Base-by-base conservation (phyloP, 2,329 filamentous ascomycete genomes). In the Dendryphion nanum region DNA sequence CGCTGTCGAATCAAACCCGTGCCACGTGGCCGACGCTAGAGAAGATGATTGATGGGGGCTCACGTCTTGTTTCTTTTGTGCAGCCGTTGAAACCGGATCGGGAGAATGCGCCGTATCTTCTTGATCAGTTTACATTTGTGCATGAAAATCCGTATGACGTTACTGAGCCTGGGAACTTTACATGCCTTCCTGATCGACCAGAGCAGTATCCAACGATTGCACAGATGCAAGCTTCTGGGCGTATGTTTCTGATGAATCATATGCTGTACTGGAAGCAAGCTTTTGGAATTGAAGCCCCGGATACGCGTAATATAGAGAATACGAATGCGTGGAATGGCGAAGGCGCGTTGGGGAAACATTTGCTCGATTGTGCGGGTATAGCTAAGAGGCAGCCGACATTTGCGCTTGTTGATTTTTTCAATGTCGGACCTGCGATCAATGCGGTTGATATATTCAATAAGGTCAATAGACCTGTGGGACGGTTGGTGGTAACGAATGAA, bases 391-490 rank as follows among this genome's bases (percentile, higher is more conserved):
- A 73, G 39, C 85, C 86, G 18, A 80, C 76, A 2, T 89, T 87
- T 53, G 74, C 87, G 13, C 73, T 91, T 7, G 85, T 91, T 2
- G 86, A 91, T 64, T 89, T 89, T 64, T 89, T 82, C 64, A 81
- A 86, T 62, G 73, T 81, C 46, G 86, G 83, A 0, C 78, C 82
- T 0, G 77, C 83, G 18, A 77, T 91, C 40, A 69, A 74, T 3
- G 79, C 81, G 0, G 80, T 84, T 4, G 86, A 91, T 63, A 64
- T 54, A 31, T 63, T 89, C 55, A 91, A 91, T 61, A 67, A 69
- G 17, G 69, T 78, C 18, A 65, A 63, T 5, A 53, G 61, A 18
- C 55, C 71, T 1, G 64, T 71, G 5, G 75, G 74, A 8, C 64
- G 75, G 24, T 65, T 50, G 35, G 50, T 42, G 12, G 48, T 64